Conservation (phyloP, 2,329 filamentous ascomycete genomes). For the Penicillium janthinellum region DNA sequence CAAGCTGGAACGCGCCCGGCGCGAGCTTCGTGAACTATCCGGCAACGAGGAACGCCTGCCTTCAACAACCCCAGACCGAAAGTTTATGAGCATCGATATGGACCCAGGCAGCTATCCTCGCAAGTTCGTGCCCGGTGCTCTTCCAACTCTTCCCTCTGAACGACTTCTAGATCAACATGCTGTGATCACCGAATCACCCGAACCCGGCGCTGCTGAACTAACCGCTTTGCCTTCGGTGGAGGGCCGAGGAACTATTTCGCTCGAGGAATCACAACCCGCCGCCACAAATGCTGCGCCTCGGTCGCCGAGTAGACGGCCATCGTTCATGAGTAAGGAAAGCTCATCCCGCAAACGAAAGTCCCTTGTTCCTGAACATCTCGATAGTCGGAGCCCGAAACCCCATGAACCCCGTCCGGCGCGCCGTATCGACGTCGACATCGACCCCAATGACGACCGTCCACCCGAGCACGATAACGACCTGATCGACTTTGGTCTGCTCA, state of each 20-base stretch:
- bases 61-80: conserved; percentile 15
- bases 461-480: conserved; percentile 16
- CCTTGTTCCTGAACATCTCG: conserved; percentile 32
- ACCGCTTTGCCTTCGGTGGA: conserved; percentile 21
- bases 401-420: conserved; percentile 21
- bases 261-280: conserved; percentile 12
- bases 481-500: conserved; percentile 22
- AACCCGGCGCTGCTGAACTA: conserved; percentile 4
- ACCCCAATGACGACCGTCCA: conserved; percentile 10
- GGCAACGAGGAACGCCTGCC: conserved; percentile 37
- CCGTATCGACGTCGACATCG: conserved; percentile 12
- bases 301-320: conserved; percentile 19
- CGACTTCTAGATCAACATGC: conserved; percentile 43
- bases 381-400: conserved; percentile 22
- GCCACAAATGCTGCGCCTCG: conserved; percentile 11
- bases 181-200: conserved; percentile 17
- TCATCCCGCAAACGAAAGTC: conserved; percentile 41
- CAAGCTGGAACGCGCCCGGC: conserved; percentile 58
- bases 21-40: conserved; percentile 55
- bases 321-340: conserved; percentile 33
- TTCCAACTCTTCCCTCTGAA: conserved; percentile 51
- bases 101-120: conserved; percentile 30
- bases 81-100: conserved; percentile 28
- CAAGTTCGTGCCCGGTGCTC: conserved; percentile 46
- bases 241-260: conserved; percentile 15